Evolutionary conservation across 164 flowering plant genomes (phyloP).

Genomic region (Tinospora cordifolia): DNA sequence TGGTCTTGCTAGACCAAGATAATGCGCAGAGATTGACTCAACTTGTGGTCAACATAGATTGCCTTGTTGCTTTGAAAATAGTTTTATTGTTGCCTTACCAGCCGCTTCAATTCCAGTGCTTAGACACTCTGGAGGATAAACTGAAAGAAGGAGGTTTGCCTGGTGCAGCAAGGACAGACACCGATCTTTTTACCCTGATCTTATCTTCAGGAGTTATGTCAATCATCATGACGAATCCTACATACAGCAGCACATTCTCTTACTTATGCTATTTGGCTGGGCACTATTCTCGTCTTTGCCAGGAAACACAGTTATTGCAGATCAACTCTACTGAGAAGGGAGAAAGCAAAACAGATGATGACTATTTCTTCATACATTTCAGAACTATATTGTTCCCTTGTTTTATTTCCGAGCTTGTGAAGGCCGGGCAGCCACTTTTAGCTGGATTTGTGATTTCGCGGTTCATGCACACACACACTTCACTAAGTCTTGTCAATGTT

Average conservation of each 20-base stretch:
- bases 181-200: constrained; percentile 48
- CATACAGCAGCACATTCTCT: constrained; percentile 47
- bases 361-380: constrained; percentile 28
- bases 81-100: constrained; percentile 60
- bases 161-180: constrained; percentile 31
- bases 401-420: constrained; percentile 74
- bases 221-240: constrained; percentile 33
- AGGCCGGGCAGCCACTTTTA: constrained; percentile 55
- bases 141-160: constrained; percentile 47
- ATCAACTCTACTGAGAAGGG: constrained; percentile 12
- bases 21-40: constrained; percentile 40
- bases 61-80: constrained; percentile 57
- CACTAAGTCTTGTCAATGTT: constrained; percentile 60
- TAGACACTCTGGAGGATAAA: constrained; percentile 54
- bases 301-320: constrained; percentile 36
- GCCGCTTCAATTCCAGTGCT: constrained; percentile 43
- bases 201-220: constrained; percentile 56
- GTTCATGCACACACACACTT: constrained; percentile 66
- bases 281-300: constrained; percentile 43
- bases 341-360: constrained; percentile 6
- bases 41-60: constrained; percentile 34
- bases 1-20: constrained; percentile 45
- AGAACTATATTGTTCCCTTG: constrained; percentile 50
- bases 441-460: constrained; percentile 73
- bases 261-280: constrained; percentile 65